phyloP scores from a whole-genome alignment of 2,329 filamentous ascomycete species.

The Pseudogymnoascus sp. region DNA sequence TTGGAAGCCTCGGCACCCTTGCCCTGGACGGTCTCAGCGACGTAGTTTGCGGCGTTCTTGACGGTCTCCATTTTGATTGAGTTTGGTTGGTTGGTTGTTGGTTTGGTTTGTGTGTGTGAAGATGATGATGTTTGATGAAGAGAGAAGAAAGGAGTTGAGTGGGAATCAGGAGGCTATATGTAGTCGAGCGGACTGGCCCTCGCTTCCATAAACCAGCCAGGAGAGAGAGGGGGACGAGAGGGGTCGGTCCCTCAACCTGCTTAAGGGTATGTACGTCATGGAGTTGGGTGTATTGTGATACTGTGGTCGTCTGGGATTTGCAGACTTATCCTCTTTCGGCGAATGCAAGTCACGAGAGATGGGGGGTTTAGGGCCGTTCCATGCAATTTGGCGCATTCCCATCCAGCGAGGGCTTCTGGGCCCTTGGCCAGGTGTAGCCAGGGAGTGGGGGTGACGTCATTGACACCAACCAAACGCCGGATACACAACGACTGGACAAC shows the following conservation, averaged over 20 bases:
- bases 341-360: neutral
- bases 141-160: slow-evolving; percentile 8
- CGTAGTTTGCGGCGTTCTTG: slow-evolving; percentile 48
- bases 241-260: neutral
- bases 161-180: slow-evolving; percentile 11
- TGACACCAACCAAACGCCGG: neutral
- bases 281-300: neutral
- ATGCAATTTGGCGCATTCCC: neutral
- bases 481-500: neutral
- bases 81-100: slow-evolving; percentile 9
- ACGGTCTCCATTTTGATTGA: slow-evolving; percentile 29
- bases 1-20: slow-evolving; percentile 41
- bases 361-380: neutral
- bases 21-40: slow-evolving; percentile 46
- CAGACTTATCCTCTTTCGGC: neutral
- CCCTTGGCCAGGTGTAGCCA: neutral
- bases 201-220: slow-evolving; percentile 1
- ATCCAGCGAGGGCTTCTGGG: neutral
- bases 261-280: neutral
- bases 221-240: neutral
- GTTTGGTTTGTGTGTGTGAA: slow-evolving; percentile 17
- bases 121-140: slow-evolving; percentile 15
- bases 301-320: neutral
- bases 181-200: slow-evolving; percentile 2
- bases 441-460: neutral